Evolutionary conservation across 768 basidiomycete species (phyloP).

Genomic region (Xerocomellus chrysenteron): DNA sequence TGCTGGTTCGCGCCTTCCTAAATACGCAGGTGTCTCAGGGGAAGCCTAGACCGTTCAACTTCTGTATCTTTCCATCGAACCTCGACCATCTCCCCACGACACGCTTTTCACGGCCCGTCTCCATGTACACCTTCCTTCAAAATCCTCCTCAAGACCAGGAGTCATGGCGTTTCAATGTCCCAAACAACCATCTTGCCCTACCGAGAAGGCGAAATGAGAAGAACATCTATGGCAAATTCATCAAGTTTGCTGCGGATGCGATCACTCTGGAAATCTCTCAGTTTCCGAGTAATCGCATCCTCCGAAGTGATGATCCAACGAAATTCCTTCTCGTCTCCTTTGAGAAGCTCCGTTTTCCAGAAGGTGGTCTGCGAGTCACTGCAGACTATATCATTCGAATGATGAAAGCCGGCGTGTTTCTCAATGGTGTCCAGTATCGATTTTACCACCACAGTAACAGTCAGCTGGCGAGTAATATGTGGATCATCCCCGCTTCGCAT

Average conservation of each 20-base stretch:
- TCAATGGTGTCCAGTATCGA: conserved; percentile 61
- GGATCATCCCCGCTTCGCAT: background rate
- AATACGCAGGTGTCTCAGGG: conserved; percentile 1
- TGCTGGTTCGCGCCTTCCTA: conserved; percentile 9
- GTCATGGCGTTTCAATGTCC: conserved; percentile 49
- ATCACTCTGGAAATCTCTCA: conserved; percentile 50
- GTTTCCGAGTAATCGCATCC: conserved; percentile 58
- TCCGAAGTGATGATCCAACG: conserved; percentile 53
- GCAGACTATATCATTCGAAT: conserved; percentile 57
- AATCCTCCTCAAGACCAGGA: conserved; percentile 48
- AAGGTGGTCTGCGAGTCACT: conserved; percentile 45
- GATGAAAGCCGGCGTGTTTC: conserved; percentile 52
- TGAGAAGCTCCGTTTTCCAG: conserved; percentile 53
- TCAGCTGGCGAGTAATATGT: conserved; percentile 47
- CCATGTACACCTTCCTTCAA: conserved; percentile 36
- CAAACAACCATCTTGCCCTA: conserved; percentile 28
- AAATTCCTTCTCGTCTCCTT: conserved; percentile 60
- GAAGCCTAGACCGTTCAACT: conserved; percentile 1
- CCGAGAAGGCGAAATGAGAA: conserved; percentile 27
- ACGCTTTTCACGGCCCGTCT: background rate
- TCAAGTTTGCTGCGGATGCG: conserved; percentile 48
- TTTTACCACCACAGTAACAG: conserved; percentile 75
- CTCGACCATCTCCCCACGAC: background rate
- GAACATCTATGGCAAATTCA: conserved; percentile 43
- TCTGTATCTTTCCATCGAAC: background rate